These are phyloP conservation scores for Penicillium sp. DNA, from an alignment of 2,329 filamentous ascomycete species.

Conservation along the genomic window DNA sequence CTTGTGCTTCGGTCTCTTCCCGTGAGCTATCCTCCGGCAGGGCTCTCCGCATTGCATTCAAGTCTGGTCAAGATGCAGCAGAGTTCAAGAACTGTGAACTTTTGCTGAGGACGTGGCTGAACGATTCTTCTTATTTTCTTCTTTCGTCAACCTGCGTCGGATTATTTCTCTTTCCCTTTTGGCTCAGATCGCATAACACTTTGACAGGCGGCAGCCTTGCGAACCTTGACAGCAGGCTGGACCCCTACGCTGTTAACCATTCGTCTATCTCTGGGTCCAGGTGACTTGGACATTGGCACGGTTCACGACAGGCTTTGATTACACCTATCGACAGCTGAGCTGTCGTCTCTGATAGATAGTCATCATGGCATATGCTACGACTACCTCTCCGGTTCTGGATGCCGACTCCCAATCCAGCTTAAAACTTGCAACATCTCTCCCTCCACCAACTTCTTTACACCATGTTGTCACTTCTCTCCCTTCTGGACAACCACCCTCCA, in stretches of 20 bases:
- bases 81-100: constrained; percentile 42
- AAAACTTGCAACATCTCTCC: constrained; percentile 35
- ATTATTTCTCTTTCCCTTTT: constrained; percentile 32
- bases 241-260: constrained; percentile 31
- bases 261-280: constrained; percentile 40
- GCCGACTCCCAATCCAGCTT: constrained; percentile 39
- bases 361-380: constrained; percentile 43
- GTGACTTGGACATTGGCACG: constrained; percentile 41
- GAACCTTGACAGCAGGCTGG: constrained; percentile 32
- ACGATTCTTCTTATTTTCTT: constrained; percentile 25
- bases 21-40: constrained; percentile 44
- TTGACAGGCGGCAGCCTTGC: constrained; percentile 25
- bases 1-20: constrained; percentile 24
- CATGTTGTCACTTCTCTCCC: constrained; percentile 38
- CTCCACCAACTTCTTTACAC: constrained; percentile 36
- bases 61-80: constrained; percentile 49
- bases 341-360: constrained; percentile 31
- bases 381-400: constrained; percentile 39
- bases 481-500: constrained; percentile 26
- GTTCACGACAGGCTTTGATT: constrained; percentile 30
- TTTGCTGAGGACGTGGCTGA: constrained; percentile 44
- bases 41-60: constrained; percentile 43
- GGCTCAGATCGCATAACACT: constrained; percentile 35
- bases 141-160: constrained; percentile 24
- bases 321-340: constrained; percentile 34